phyloP scores from a whole-genome alignment of 371 early-diverging fungal species.

The Dichotomocladium elegans region DNA sequence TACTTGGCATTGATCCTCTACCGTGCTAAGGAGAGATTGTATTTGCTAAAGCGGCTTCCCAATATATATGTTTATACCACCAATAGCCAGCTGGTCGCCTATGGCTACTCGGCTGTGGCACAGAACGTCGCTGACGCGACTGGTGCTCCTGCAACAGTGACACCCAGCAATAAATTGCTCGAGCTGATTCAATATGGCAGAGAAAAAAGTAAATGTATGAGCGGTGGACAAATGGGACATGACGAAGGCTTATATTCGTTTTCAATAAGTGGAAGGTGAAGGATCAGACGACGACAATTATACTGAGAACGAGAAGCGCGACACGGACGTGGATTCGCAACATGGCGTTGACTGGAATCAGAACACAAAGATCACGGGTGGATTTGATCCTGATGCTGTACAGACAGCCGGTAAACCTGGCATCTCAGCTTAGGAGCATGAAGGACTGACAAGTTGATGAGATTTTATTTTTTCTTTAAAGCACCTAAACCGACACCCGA shows the following conservation, averaged over 20 bases:
- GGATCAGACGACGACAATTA: constrained; percentile 36
- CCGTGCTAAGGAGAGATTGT: background rate
- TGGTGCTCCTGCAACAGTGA: constrained; percentile 43
- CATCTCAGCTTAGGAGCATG: no score
- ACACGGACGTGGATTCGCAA: constrained; percentile 13
- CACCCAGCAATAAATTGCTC: constrained; percentile 48
- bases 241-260: background rate
- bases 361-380: background rate
- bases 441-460: background rate
- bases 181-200: constrained; percentile 52
- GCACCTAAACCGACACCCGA: constrained; percentile 41
- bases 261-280: constrained; percentile 26
- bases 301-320: constrained; percentile 22
- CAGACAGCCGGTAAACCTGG: constrained; percentile 29
- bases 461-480: constrained; percentile 25
- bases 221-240: background rate
- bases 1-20: constrained; percentile 5
- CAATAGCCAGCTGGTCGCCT: constrained; percentile 66
- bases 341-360: constrained; percentile 7
- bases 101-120: constrained; percentile 61
- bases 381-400: constrained; percentile 29
- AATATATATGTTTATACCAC: no score
- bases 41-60: no score
- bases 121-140: constrained; percentile 59
- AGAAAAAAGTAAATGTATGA: constrained; percentile 31